Percentiles rank a stretch among this genome's conserved stretches.
phyloP scores from a whole-genome alignment of 1,284 basidiomycete species.

The Marasmius tenuissimus region DNA sequence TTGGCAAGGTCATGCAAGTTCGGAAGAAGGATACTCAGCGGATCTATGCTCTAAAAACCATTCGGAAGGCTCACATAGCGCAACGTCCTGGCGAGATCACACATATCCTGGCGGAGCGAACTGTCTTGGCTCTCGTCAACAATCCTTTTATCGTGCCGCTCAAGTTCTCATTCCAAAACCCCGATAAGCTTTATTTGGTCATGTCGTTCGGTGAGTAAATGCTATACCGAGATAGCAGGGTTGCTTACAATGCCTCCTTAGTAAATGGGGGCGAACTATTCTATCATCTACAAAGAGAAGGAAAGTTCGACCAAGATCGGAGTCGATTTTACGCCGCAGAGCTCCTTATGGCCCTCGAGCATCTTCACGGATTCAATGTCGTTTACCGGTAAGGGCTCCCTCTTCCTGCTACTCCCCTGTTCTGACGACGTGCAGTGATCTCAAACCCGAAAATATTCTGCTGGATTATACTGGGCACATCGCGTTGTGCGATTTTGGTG shows the following conservation, averaged over 20 bases:
- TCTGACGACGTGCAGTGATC: slow-evolving; percentile 56
- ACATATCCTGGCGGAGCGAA: slow-evolving; percentile 96
- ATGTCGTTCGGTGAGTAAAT: slow-evolving; percentile 81
- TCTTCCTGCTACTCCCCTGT: not conserved
- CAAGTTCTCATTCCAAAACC: slow-evolving; percentile 98
- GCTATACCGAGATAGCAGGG: slow-evolving; percentile 4
- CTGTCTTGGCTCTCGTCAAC: slow-evolving; percentile 96
- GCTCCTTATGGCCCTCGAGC: slow-evolving; percentile 91
- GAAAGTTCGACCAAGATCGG: slow-evolving; percentile 92
- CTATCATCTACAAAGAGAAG: slow-evolving; percentile 96
- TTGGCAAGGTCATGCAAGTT: slow-evolving; percentile 98
- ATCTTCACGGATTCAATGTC: slow-evolving; percentile 96
- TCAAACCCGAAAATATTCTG: slow-evolving; percentile 98
- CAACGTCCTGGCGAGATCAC: slow-evolving; percentile 96
- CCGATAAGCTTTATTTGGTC: slow-evolving; percentile 96
- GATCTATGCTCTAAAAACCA: slow-evolving; percentile 98
- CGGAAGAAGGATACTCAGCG: slow-evolving; percentile 98
- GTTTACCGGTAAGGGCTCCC: slow-evolving; percentile 78
- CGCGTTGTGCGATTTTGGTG: slow-evolving; percentile 94
- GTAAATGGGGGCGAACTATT: slow-evolving; percentile 98
- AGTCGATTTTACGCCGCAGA: slow-evolving; percentile 98
- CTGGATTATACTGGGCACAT: slow-evolving; percentile 98
- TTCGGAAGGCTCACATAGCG: slow-evolving; percentile 98
- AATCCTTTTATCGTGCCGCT: slow-evolving; percentile 99
- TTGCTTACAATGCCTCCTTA: slow-evolving; percentile 23